Evolutionary conservation across 768 basidiomycete genomes (phyloP), one percentile per base, ranked within the genome.

Genomic region (Trametes meyenii): DNA sequence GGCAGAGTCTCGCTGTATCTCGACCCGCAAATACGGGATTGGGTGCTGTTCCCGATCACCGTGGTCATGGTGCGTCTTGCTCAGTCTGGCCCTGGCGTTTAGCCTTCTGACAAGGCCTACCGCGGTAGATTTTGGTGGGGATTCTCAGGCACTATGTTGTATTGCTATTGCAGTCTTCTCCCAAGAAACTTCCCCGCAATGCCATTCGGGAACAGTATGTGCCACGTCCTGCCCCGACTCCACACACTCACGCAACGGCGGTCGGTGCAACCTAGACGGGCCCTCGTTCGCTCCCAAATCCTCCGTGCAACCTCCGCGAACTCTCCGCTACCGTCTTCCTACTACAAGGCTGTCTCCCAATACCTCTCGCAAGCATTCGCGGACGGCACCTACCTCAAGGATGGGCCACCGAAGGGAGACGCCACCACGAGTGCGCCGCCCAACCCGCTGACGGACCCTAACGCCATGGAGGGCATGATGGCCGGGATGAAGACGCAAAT

Each of bases 401-500:
- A 94, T 55, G 88, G 89, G 0, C 86, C 88, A 16, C 85, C 89
- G 26, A 87, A 84, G 44, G 78, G 81, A 50, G 88, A 88, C 66
- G 79, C 71, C 21, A 33, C 62, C 80, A 36, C 85, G 0, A 69
- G 81, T 29, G 66, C 81, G 1, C 84, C 92, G 23, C 82, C 89
- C 16, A 96, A 94, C 68, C 92, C 95, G 0, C 82, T 98, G 72
- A 84, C 85, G 13, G 96, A 98, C 78, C 93, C 94, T 8, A 85
- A 85, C 51, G 87, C 89, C 46, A 96, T 98, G 94, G 96, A 98
- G 66, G 92, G 92, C 40, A 96, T 98, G 94, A 96, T 98, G 95
- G 84, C 94, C 12, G 93, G 93, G 38, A 92, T 99, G 89, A 98
- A 98, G 81, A 98, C 96, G 19, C 97, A 99, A 76, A 94, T 93